A percentile compares a stretch with the other conserved stretches of the same genome.
Conservation (phyloP, 306 rosid genomes). For the Begonia fuchsioides region DNA sequence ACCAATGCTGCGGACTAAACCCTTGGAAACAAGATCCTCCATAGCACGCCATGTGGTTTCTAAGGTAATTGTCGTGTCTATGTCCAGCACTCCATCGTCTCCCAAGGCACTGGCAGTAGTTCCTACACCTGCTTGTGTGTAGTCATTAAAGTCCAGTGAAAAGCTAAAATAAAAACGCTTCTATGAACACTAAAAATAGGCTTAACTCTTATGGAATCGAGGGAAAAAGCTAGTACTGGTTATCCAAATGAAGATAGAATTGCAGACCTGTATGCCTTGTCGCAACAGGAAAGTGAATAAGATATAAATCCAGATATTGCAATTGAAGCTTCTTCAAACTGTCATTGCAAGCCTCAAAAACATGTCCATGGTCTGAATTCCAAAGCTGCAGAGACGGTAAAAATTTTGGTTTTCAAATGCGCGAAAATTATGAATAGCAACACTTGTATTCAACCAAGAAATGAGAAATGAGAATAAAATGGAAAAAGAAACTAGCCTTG, state of each 20-base stretch:
- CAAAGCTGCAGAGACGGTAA: conserved; percentile 52
- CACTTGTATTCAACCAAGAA: not conserved
- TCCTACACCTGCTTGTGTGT: conserved; percentile 56
- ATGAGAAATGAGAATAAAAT: not conserved
- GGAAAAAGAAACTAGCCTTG: conserved; percentile 30
- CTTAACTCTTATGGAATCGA: too few relatives aligned
- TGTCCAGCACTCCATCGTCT: conserved; percentile 75
- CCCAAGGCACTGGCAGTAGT: conserved; percentile 67
- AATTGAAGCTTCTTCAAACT: conserved; percentile 73
- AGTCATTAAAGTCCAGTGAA: not conserved
- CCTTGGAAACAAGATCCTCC: conserved; percentile 76
- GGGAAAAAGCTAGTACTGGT: too few relatives aligned
- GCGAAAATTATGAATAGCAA: not conserved
- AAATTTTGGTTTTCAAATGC: not conserved
- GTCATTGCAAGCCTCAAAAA: conserved; percentile 73
- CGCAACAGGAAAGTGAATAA: conserved; percentile 79
- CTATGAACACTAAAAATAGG: too few relatives aligned
- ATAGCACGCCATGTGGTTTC: conserved; percentile 90
- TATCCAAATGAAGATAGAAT: not conserved
- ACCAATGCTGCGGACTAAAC: conserved; percentile 93
- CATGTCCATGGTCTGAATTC: conserved; percentile 97
- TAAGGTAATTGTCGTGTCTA: conserved; percentile 66
- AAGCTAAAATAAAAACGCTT: not conserved
- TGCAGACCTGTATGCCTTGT: conserved; percentile 54
- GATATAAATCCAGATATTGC: conserved; percentile 71